Base-by-base conservation (phyloP, 768 basidiomycete genomes). In the Coprinopsis marcescibilis region DNA sequence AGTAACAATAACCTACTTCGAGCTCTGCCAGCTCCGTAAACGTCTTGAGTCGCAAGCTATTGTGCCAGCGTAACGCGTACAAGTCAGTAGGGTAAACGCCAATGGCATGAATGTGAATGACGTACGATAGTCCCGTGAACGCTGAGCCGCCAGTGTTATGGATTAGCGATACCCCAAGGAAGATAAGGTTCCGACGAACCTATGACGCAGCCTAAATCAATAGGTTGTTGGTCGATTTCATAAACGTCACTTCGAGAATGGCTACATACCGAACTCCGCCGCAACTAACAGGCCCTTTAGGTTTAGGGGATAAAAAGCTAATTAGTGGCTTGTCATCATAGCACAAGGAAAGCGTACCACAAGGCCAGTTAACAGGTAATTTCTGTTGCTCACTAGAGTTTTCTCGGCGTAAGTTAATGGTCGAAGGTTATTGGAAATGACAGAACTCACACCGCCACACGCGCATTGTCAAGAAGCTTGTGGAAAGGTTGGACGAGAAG, bases 401-500 rank as follows among this genome's bases (percentile, higher is more conserved):
- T 26, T 12, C 10, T 23, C 49, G 35, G 44, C 55, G 45, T 38
- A 14, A 27, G 33, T 32, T 43, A 26, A 4, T 25, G 7, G 11
- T 15, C 4, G 15, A n/a, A 14, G 4, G 6, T 12, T n/a, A n/a
- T n/a, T n/a, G n/a, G 43, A 20, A 17, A 17, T 11, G 24, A 46
- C n/a, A 0, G 32, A 26, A 61, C 73, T 42, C 55, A 76, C 73
- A 55, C 48, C 57, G 64, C 62, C 69, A 78, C 20, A 78, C 60
- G 13, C 75, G 68, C 53, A 67, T 56, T 10, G 65, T 58, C 39
- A 78, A 52, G 63, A 77, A 78, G 54, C 69, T 70, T n/a, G n/a
- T n/a, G n/a, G n/a, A n/a, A n/a, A n/a, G n/a, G n/a, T n/a, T n/a
- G n/a, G n/a, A n/a, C n/a, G n/a, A n/a, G n/a, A 49, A 35, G 32